Percentiles rank a stretch among this genome's conserved stretches.
phyloP scores from a whole-genome alignment of 2,329 filamentous ascomycete genomes.

The Elsinoe fawcettii region DNA sequence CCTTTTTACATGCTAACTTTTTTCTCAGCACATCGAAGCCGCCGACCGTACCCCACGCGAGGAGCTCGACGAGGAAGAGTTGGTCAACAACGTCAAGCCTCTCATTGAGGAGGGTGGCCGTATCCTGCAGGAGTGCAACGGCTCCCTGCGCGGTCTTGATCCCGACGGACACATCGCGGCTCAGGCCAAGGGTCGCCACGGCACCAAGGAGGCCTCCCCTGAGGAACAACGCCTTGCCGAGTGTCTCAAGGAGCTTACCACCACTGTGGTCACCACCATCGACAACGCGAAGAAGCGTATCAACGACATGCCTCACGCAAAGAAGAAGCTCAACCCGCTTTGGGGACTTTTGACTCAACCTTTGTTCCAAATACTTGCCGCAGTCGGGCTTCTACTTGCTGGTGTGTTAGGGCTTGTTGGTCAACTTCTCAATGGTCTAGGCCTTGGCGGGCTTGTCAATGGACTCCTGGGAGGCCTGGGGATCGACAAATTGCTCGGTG shows the following conservation, averaged over 20 bases:
- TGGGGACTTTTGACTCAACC: slow-evolving; percentile 79
- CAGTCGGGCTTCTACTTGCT: slow-evolving; percentile 71
- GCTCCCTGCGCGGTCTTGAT: slow-evolving; percentile 77
- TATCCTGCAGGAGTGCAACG: slow-evolving; percentile 80
- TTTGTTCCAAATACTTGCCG: slow-evolving; percentile 84
- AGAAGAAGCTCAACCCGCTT: slow-evolving; percentile 88
- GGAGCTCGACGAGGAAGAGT: slow-evolving; percentile 80
- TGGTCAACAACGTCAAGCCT: slow-evolving; percentile 79
- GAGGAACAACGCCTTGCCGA: slow-evolving; percentile 83
- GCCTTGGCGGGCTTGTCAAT: slow-evolving; percentile 73
- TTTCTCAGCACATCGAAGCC: slow-evolving; percentile 60
- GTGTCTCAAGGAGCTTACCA: slow-evolving; percentile 75
- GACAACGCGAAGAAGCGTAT: slow-evolving; percentile 85
- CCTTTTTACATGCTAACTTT: slow-evolving; percentile 24
- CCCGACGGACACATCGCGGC: slow-evolving; percentile 79
- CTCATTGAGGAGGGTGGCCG: slow-evolving; percentile 78
- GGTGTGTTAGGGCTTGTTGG: slow-evolving; percentile 83
- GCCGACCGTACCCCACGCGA: slow-evolving; percentile 76
- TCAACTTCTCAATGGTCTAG: slow-evolving; percentile 69
- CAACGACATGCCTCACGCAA: slow-evolving; percentile 83
- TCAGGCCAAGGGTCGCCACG: slow-evolving; percentile 74
- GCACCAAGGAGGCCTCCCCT: slow-evolving; percentile 65
- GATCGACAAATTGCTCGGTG: slow-evolving; percentile 64
- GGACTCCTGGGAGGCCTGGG: slow-evolving; percentile 70
- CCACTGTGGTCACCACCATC: slow-evolving; percentile 71